Evolutionary conservation across 306 rosid genomes (phyloP).

Genomic region (Quercus robur): DNA sequence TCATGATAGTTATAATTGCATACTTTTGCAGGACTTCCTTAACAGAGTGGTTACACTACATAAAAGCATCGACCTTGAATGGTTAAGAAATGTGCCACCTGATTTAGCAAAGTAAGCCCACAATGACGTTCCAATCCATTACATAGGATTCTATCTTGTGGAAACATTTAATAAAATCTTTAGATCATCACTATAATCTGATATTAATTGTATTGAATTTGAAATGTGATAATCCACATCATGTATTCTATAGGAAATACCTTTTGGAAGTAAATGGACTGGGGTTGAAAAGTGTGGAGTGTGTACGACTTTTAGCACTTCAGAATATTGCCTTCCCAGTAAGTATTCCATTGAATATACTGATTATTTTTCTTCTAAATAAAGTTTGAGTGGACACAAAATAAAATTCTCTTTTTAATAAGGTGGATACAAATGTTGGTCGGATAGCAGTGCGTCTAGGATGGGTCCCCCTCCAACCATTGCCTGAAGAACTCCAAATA

Average conservation of each 20-base stretch:
- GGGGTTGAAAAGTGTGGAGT: constrained; percentile 81
- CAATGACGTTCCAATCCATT: background rate
- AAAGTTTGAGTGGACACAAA: background rate
- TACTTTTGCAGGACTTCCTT: constrained; percentile 43
- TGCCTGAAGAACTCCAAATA: constrained; percentile 52
- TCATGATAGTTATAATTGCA: too few relatives aligned
- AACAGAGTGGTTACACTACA: constrained; percentile 30
- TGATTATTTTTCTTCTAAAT: background rate
- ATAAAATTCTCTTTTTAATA: background rate
- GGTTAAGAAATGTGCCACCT: constrained; percentile 65
- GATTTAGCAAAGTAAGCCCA: constrained; percentile 34
- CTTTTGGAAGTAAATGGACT: constrained; percentile 48
- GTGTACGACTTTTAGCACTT: constrained; percentile 67
- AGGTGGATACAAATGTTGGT: constrained; percentile 90
- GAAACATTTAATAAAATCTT: background rate
- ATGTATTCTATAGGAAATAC: constrained; percentile 40
- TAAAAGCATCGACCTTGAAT: constrained; percentile 55
- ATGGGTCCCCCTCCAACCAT: constrained; percentile 79
- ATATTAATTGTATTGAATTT: background rate
- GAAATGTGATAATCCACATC: background rate
- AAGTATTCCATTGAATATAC: constrained; percentile 7
- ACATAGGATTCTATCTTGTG: background rate
- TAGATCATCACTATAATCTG: background rate
- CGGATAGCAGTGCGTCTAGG: constrained; percentile 73
- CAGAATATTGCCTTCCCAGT: constrained; percentile 69